These are phyloP conservation scores for cucumber (Cucumis sativus) DNA, from an alignment of 306 rosid genomes.

Conservation along the genomic window Cucumber_9930_V3 NC_026657.2:856001-856500, in stretches of 20 bases:
- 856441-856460: conserved; percentile 93
- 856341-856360: not conserved
- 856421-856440: conserved; percentile 98
- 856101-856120: conserved; percentile 51
- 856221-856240: conserved; percentile 41
- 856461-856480: conserved; percentile 89
- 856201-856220: conserved; percentile 54
- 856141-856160: conserved; percentile 64
- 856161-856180: conserved; percentile 36
- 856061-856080: conserved; percentile 37
- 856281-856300: conserved; percentile 82
- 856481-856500: conserved; percentile 37
- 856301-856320: not conserved
- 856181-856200: conserved; percentile 28
- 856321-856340: not conserved
- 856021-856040: conserved; percentile 28
- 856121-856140: conserved; percentile 35
- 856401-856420: conserved; percentile 95
- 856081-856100: conserved; percentile 61
- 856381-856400: not conserved
- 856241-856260: conserved; percentile 53
- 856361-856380: not conserved
- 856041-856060: conserved; percentile 24
- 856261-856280: conserved; percentile 38
- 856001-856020: conserved; percentile 49